Evolutionary conservation across 306 rosid species (phyloP).

Genomic region (Gastrolobium bilobum): DNA sequence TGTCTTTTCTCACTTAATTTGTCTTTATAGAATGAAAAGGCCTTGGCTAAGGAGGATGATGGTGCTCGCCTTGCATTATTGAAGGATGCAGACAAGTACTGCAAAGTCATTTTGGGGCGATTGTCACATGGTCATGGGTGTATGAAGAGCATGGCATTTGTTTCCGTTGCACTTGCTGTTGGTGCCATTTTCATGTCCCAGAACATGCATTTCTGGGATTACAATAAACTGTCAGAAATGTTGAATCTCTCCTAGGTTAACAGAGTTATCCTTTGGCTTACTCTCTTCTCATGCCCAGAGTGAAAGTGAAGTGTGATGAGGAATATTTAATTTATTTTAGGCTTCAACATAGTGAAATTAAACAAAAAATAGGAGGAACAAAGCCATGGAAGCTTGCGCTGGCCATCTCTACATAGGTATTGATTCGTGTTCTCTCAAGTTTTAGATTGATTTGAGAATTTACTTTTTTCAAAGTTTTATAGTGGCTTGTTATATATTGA

Average conservation of each 20-base stretch:
- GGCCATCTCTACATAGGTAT: conserved; percentile 31
- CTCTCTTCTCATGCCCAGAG: conserved; percentile 27
- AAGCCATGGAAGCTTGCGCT: conserved; percentile 32
- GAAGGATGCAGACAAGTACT: conserved; percentile 59
- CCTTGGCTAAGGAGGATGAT: conserved; percentile 47
- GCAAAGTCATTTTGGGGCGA: conserved; percentile 50
- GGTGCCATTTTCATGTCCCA: conserved; percentile 55
- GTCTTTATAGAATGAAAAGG: conserved; percentile 54
- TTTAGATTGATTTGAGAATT: conserved; percentile 46
- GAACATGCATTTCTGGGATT: conserved; percentile 55
- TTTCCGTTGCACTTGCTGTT: conserved; percentile 48
- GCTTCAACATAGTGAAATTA: conserved; percentile 43
- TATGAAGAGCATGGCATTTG: conserved; percentile 56
- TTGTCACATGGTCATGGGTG: conserved; percentile 56
- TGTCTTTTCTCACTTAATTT: conserved; percentile 27
- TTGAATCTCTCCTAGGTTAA: conserved; percentile 47
- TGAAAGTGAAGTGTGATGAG: conserved; percentile 39
- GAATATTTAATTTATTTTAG: conserved; percentile 43
- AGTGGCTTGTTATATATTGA: conserved; percentile 44
- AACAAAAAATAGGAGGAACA: conserved; percentile 41
- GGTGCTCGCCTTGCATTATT: conserved; percentile 41
- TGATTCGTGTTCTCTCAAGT: conserved; percentile 30
- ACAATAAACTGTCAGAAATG: conserved; percentile 47
- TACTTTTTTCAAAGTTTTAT: conserved; percentile 25
- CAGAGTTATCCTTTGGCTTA: conserved; percentile 17